Evolutionary conservation across 306 rosid genomes (phyloP), one percentile per base, ranked within the genome.

Genomic region (Acmispon strigosus): DNA sequence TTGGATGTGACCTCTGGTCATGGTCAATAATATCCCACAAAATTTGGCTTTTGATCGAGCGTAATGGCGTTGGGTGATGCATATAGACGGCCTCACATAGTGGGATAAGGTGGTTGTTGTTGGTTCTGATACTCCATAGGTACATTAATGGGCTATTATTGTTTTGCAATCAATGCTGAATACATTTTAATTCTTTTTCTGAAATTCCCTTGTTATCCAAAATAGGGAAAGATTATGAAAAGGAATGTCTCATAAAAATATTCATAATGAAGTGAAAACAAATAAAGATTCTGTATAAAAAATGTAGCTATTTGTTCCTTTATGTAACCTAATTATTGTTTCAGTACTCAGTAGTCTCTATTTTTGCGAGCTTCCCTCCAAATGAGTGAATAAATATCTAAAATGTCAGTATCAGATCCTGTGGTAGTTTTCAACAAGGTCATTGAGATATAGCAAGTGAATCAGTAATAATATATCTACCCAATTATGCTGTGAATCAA

Each of bases 241-340:
- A 13, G 9, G n/a, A 67, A 48, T 18, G 14, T 34, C 18, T 7
- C 14, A 5, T 36, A 47, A 66, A 17, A 12, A 18, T 48, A 20
- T 55, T 20, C 10, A 58, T 54, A 66, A 13, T 66, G 75, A 13
- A 10, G 69, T 29, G 16, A 24, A 59, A 76, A 16, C 71, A 71
- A 53, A 62, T 76, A 50, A 49, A 16, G 64, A 42, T 12, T 69
- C 41, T 68, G 43, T 22, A 20, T 37, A 41, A 59, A 42, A 12
- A 48, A 24, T 22, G 18, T 69, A 39, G 55, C 24, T 58, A 36
- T 61, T 41, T 41, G 22, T 76, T 32, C 76, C 15, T 41, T 60
- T 6, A 16, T 69, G 64, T 18, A n/a, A n/a, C n/a, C n/a, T 69
- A 29, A 29, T 50, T 24, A 4, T 42, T 41, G 16, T 52, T 61